Conservation (phyloP, 2,329 filamentous ascomycete genomes). For the Aspergillus pseudotamarii region DNA sequence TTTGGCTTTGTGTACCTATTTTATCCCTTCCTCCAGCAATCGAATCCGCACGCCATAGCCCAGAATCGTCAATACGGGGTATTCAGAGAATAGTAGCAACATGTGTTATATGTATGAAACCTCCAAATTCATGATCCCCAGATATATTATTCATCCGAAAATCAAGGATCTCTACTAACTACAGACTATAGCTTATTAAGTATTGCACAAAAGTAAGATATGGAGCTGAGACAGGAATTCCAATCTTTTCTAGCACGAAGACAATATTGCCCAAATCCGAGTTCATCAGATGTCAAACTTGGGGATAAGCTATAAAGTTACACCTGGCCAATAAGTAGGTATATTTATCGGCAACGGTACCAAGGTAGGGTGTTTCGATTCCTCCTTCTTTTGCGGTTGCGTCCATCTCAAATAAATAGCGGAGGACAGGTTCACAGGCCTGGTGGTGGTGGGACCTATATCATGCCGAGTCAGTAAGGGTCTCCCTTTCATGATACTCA, state of each 20-base stretch:
- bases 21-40: not conserved
- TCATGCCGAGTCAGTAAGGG: not conserved
- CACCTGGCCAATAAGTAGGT: not conserved
- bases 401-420: not conserved
- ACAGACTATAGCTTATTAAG: not conserved
- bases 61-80: not conserved
- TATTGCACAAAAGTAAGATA: not conserved
- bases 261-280: not conserved
- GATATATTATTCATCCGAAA: not conserved
- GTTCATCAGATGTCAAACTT: not conserved
- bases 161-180: not conserved
- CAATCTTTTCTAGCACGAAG: not conserved
- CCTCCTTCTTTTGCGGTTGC: not conserved
- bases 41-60: not conserved
- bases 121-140: not conserved
- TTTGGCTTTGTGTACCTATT: not conserved
- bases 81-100: not conserved
- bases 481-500: not conserved
- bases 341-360: not conserved
- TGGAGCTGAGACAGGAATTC: not conserved
- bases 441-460: constrained; percentile 24
- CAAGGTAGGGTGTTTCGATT: not conserved
- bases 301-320: not conserved
- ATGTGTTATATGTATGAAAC: not conserved
- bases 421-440: constrained; percentile 16